These are phyloP conservation scores for Penicillium herquei DNA, from an alignment of 495 filamentous ascomycete genomes.

Conservation along the genomic window DNA sequence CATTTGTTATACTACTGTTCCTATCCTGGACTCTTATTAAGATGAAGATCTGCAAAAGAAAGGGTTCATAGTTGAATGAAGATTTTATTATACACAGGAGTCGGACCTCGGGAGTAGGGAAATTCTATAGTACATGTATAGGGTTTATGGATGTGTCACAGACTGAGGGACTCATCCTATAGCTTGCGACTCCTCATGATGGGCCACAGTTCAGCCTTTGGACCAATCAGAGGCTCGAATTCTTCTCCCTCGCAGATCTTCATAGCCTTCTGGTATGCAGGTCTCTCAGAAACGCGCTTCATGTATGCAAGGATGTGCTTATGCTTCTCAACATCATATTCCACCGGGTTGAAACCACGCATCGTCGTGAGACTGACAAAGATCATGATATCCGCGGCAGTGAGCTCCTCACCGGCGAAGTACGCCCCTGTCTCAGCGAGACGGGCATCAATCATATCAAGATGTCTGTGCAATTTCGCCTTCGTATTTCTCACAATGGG, in stretches of 20 bases:
- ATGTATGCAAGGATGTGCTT: conserved; percentile 25
- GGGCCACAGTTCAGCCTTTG: conserved; percentile 13
- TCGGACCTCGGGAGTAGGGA: background rate
- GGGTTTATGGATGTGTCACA: background rate
- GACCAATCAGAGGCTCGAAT: conserved; percentile 19
- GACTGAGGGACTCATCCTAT: no score
- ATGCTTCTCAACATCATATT: conserved; percentile 28
- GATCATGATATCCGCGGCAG: conserved; percentile 60
- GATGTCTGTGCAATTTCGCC: conserved; percentile 16
- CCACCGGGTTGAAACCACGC: conserved; percentile 46
- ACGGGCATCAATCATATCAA: conserved; percentile 43
- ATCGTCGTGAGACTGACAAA: conserved; percentile 55
- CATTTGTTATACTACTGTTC: no score
- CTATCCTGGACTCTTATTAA: no score
- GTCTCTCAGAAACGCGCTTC: conserved; percentile 22
- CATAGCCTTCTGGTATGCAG: conserved; percentile 30
- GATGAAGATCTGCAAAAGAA: background rate
- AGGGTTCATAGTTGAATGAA: background rate
- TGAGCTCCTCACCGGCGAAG: conserved; percentile 60
- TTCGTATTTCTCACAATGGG: conserved; percentile 2
- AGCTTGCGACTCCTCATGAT: conserved; percentile 2
- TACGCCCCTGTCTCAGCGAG: conserved; percentile 44
- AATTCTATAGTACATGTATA: background rate
- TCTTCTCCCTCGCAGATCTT: conserved; percentile 35
- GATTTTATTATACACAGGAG: background rate